phyloP scores from a whole-genome alignment of 306 rosid species.

The Begonia fuchsioides region DNA sequence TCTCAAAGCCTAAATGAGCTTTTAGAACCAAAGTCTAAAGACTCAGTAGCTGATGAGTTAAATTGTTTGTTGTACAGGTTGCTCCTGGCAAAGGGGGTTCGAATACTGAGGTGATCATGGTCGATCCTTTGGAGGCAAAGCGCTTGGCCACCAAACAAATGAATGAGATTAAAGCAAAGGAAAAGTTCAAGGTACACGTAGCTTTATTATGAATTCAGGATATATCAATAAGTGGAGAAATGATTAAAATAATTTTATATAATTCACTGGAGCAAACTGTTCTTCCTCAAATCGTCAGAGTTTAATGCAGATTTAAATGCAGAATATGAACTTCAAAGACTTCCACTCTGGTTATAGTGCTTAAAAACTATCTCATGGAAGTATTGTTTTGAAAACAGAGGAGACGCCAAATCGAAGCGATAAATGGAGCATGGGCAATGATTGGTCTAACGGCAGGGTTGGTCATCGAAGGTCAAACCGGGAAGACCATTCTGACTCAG shows the following conservation, averaged over 20 bases:
- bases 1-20: too few relatives aligned
- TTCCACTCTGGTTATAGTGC: too few relatives aligned
- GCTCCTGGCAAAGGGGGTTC: conserved; percentile 38
- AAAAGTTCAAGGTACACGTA: conserved; percentile 53
- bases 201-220: background rate
- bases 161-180: conserved; percentile 63
- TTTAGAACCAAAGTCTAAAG: too few relatives aligned
- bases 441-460: conserved; percentile 80
- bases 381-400: conserved; percentile 34
- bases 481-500: conserved; percentile 62
- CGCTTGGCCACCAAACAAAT: conserved; percentile 80
- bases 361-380: conserved; percentile 2
- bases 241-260: background rate
- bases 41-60: background rate
- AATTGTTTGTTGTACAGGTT: conserved; percentile 23
- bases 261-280: too few relatives aligned
- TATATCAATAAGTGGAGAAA: background rate
- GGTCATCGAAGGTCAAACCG: conserved; percentile 73
- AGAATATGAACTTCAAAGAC: too few relatives aligned
- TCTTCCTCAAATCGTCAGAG: too few relatives aligned
- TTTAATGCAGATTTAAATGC: too few relatives aligned
- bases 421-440: conserved; percentile 98
- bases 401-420: conserved; percentile 74
- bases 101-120: conserved; percentile 54
- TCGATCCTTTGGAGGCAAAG: conserved; percentile 93